Conservation (phyloP, 352 stramenopile species). For the Plasmopara viticola region DNA sequence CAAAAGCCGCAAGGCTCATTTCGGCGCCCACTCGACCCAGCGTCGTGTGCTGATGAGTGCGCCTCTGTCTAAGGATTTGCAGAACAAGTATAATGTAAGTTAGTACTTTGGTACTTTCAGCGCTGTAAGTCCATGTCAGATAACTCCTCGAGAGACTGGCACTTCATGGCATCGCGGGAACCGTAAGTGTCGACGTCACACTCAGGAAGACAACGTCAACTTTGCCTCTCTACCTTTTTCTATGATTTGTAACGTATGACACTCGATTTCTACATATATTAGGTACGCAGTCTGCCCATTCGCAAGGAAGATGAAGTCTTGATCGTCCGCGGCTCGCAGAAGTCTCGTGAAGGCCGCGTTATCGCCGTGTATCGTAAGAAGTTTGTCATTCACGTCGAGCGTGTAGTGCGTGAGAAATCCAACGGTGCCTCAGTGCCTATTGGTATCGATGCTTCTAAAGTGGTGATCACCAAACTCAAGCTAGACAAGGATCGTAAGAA, state of each 20-base stretch:
- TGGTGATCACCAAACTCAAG: conserved; percentile 99
- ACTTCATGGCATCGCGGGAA: conserved; percentile 87
- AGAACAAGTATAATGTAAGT: conserved; percentile 99
- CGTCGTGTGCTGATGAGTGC: conserved; percentile 97
- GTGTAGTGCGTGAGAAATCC: conserved; percentile 97
- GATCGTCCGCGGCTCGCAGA: conserved; percentile 96
- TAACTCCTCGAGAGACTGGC: conserved; percentile 35
- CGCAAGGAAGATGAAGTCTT: conserved; percentile 99
- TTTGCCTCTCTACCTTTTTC: background rate
- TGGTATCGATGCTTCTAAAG: conserved; percentile 97
- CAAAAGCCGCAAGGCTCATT: conserved; percentile 99
- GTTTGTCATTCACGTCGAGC: conserved; percentile 99
- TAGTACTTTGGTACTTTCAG: conserved; percentile 84
- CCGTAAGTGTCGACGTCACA: conserved; percentile 60
- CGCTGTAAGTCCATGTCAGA: conserved; percentile 87
- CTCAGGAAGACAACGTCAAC: conserved; percentile 6
- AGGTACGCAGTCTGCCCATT: conserved; percentile 97
- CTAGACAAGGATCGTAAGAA: conserved; percentile 99
- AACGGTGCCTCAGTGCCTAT: conserved; percentile 95
- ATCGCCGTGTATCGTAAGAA: conserved; percentile 98
- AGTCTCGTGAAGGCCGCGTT: conserved; percentile 98
- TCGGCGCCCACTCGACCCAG: conserved; percentile 94
- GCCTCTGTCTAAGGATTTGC: conserved; percentile 98
- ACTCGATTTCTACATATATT: conserved; percentile 1
- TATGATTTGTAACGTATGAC: background rate